These are phyloP conservation scores for Dactylellina haptotyla DNA, from an alignment of 2,329 filamentous ascomycete genomes.

Conservation along the genomic window DNA sequence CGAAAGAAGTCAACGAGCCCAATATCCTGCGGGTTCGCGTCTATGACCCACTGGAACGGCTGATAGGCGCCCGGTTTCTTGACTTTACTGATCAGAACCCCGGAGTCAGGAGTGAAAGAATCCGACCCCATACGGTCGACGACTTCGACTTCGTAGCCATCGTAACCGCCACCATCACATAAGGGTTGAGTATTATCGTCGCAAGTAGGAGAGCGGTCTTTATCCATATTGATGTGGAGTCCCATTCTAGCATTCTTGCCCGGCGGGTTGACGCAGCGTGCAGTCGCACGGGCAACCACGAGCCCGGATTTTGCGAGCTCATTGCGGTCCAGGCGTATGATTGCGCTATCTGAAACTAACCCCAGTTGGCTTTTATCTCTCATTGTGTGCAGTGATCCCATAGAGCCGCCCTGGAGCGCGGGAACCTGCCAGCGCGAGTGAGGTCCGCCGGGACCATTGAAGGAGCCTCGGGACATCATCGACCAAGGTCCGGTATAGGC, in stretches of 20 bases:
- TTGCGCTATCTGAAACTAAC: conserved; percentile 63
- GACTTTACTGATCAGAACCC: conserved; percentile 68
- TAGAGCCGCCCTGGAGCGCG: conserved; percentile 64
- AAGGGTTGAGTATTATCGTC: conserved; percentile 62
- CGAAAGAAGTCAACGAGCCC: conserved; percentile 65
- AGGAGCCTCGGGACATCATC: conserved; percentile 67
- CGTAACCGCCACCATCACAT: conserved; percentile 67
- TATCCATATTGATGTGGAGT: conserved; percentile 64
- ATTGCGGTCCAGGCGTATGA: conserved; percentile 64
- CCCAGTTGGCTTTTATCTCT: conserved; percentile 68
- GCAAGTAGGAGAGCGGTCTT: conserved; percentile 65
- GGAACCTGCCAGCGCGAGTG: conserved; percentile 68
- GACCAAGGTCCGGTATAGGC: conserved; percentile 67
- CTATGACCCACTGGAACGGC: conserved; percentile 69
- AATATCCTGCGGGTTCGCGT: conserved; percentile 68
- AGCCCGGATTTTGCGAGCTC: conserved; percentile 63
- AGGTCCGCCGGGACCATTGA: conserved; percentile 68
- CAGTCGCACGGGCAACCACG: conserved; percentile 65
- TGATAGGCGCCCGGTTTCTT: conserved; percentile 62
- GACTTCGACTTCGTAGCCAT: conserved; percentile 68
- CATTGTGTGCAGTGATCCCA: conserved; percentile 68
- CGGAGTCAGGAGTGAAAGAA: conserved; percentile 66
- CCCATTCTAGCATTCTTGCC: conserved; percentile 63
- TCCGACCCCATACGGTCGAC: conserved; percentile 68
- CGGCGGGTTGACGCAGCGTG: conserved; percentile 64